A percentile compares a stretch with the other conserved stretches of the same genome.
These are phyloP conservation scores for Calonectria naviculata DNA, from an alignment of 2,329 filamentous ascomycete species.

Conservation along the genomic window DNA sequence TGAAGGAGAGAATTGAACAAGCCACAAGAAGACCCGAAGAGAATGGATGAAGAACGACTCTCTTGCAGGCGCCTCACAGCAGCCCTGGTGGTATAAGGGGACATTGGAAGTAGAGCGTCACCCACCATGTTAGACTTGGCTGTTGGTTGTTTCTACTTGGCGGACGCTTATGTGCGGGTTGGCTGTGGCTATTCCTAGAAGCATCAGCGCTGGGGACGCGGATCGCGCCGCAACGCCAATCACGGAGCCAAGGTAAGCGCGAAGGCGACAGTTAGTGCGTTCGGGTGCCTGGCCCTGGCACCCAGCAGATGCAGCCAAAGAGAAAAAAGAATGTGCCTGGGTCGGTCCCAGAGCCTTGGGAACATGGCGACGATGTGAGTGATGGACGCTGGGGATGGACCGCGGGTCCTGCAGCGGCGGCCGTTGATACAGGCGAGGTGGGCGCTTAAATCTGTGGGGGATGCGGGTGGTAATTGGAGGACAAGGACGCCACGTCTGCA, in stretches of 20 bases:
- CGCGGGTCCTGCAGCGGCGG: constrained; percentile 20
- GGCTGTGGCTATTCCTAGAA: constrained; percentile 31
- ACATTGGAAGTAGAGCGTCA: constrained; percentile 19
- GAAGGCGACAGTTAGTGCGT: constrained; percentile 35
- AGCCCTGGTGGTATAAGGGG: constrained; percentile 35
- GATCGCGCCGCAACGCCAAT: constrained; percentile 40
- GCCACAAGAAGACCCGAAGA: constrained; percentile 10
- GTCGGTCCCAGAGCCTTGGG: constrained; percentile 35
- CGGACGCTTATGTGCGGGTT: constrained; percentile 32
- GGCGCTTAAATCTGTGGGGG: constrained; percentile 42
- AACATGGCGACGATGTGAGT: constrained; percentile 25
- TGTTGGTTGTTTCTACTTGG: constrained; percentile 31
- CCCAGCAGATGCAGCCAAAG: constrained; percentile 13
- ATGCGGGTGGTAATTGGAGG: constrained; percentile 32
- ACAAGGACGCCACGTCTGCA: constrained; percentile 35
- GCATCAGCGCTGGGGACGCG: constrained; percentile 30
- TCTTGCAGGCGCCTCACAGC: constrained; percentile 32
- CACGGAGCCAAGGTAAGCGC: constrained; percentile 38
- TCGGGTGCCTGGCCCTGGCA: constrained; percentile 1
- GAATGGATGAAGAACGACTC: constrained; percentile 23
- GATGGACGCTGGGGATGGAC: constrained; percentile 4
- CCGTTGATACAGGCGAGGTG: constrained; percentile 26
- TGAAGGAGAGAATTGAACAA: constrained; percentile 21
- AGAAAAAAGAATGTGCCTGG: constrained; percentile 13
- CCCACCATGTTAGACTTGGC: constrained; percentile 12